These are phyloP conservation scores for Malus hybrid DNA, from an alignment of 331 rosid species.

Conservation along the genomic window DNA sequence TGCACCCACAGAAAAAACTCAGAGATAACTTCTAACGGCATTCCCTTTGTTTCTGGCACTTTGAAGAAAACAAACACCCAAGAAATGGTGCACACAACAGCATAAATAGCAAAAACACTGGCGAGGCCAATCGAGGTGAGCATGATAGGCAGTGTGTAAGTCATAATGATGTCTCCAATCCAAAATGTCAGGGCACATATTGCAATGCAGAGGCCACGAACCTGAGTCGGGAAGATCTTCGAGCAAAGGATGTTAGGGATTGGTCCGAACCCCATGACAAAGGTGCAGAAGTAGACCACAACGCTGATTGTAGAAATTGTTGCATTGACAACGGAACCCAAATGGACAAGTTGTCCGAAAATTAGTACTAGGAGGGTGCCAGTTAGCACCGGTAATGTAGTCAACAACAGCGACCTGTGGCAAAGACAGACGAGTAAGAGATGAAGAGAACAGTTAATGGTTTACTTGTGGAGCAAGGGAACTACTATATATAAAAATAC, in stretches of 20 bases:
- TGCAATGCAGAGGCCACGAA: constrained; percentile 24
- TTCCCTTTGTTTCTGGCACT: constrained; percentile 23
- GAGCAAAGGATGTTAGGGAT: constrained; percentile 27
- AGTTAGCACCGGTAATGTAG: constrained; percentile 11
- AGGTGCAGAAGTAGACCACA: constrained; percentile 18
- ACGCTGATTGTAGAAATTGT: constrained; percentile 15
- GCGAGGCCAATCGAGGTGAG: constrained; percentile 19
- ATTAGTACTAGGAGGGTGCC: constrained; percentile 12
- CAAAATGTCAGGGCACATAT: constrained; percentile 17
- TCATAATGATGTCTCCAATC: constrained; percentile 22
- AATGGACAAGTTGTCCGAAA: constrained; percentile 7
- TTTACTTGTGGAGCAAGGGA: not conserved
- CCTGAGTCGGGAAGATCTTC: constrained; percentile 17
- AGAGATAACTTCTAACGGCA: constrained; percentile 23
- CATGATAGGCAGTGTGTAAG: constrained; percentile 21
- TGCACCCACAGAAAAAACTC: constrained; percentile 22
- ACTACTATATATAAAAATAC: not conserved
- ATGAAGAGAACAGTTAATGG: not conserved
- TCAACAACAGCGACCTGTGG: constrained; percentile 13
- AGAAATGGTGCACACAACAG: constrained; percentile 15
- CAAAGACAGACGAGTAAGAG: not conserved
- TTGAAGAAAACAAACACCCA: constrained; percentile 19
- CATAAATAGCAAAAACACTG: constrained; percentile 16
- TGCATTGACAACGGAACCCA: constrained; percentile 15
- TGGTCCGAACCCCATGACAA: constrained; percentile 22